Conservation (phyloP, 345 rosid genomes). For the Gossypium herbaceum region DNA sequence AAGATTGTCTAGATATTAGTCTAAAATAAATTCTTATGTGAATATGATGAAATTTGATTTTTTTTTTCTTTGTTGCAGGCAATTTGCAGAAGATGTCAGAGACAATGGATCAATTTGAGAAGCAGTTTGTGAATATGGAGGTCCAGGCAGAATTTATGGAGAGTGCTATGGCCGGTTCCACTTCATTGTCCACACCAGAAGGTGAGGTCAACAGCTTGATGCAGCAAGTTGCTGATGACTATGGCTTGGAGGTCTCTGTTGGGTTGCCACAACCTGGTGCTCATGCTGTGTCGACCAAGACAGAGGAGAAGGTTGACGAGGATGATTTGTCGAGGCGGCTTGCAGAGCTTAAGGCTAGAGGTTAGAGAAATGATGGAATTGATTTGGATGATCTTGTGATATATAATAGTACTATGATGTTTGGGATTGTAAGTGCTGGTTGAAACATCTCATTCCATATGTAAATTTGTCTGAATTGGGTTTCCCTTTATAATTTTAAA, state of each 20-base stretch:
- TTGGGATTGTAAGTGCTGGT: constrained; percentile 4
- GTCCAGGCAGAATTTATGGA: constrained; percentile 99
- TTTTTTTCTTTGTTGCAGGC: constrained; percentile 38
- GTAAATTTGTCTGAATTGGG: constrained; percentile 23
- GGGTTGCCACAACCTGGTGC: constrained; percentile 96
- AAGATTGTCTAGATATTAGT: not conserved
- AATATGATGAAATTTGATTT: not conserved
- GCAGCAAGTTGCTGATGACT: constrained; percentile 98
- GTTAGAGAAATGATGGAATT: constrained; percentile 26
- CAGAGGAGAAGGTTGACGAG: constrained; percentile 86
- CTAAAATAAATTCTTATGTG: not conserved
- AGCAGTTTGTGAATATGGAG: constrained; percentile 98
- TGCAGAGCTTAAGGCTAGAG: constrained; percentile 91
- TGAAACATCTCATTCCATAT: constrained; percentile 13
- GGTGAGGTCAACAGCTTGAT: constrained; percentile 96
- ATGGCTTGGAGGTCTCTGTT: constrained; percentile 91
- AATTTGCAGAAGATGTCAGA: constrained; percentile 98
- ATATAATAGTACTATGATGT: constrained; percentile 4
- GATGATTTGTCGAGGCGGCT: constrained; percentile 92
- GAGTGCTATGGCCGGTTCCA: constrained; percentile 97
- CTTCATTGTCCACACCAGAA: constrained; percentile 90
- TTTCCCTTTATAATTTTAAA: constrained; percentile 17
- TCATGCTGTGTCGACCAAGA: constrained; percentile 69
- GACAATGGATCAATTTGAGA: constrained; percentile 97
- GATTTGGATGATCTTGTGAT: not conserved